phyloP scores from a whole-genome alignment of 164 flowering plant genomes.

The Macadamia tetraphylla region DNA sequence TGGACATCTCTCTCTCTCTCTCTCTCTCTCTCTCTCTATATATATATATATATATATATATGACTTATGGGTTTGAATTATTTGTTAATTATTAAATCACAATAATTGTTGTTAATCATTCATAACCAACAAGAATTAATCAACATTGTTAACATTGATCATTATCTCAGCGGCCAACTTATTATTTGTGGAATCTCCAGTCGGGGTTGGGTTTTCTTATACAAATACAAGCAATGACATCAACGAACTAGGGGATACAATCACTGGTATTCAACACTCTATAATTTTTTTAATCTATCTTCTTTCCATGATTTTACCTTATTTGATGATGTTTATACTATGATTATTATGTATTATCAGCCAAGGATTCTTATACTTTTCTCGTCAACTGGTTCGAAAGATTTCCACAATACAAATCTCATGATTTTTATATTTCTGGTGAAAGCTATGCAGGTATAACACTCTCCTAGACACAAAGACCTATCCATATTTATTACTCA shows the following conservation, averaged over 20 bases:
- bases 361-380: constrained; percentile 53
- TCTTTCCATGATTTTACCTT: background rate
- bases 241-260: constrained; percentile 34
- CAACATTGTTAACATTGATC: background rate
- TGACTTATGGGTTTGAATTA: too few species aligned
- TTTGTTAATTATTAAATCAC: too few species aligned
- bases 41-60: too few species aligned
- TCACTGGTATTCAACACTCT: constrained; percentile 33
- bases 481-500: too few species aligned
- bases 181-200: constrained; percentile 55
- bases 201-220: constrained; percentile 63
- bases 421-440: constrained; percentile 73
- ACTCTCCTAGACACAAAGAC: too few species aligned
- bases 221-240: constrained; percentile 38
- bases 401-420: constrained; percentile 68
- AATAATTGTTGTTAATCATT: too few species aligned
- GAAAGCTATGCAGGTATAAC: constrained; percentile 83
- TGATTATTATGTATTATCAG: constrained; percentile 19
- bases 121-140: background rate
- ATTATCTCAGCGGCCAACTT: constrained; percentile 42
- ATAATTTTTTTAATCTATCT: too few species aligned
- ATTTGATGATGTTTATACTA: too few species aligned
- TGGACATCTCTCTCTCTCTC: too few species aligned
- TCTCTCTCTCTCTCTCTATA: too few species aligned
- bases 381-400: constrained; percentile 68